A percentile compares a stretch with the other conserved stretches of the same genome.
Evolutionary conservation across 495 filamentous ascomycete genomes (phyloP).

Genomic region (Penicillium bovifimosum): DNA sequence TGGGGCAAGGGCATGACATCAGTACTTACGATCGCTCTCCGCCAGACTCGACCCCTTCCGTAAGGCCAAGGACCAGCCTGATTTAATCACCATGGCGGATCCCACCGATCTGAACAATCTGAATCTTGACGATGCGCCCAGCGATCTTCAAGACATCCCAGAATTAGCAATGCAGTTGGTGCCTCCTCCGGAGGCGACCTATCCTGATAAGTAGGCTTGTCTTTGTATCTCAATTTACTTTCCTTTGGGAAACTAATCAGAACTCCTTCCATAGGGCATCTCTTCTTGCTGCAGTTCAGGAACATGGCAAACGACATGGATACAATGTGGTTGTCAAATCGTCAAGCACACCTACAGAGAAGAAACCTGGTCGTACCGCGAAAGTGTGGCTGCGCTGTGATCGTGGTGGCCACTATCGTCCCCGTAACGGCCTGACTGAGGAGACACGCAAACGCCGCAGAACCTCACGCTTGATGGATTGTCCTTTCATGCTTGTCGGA

Average conservation of each 20-base stretch:
- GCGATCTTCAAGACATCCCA: slow-evolving; percentile 47
- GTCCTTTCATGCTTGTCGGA: slow-evolving; percentile 44
- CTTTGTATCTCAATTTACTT: background rate
- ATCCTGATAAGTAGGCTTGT: slow-evolving; percentile 40
- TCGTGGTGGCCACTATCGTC: slow-evolving; percentile 47
- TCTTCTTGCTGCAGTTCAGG: slow-evolving; percentile 40
- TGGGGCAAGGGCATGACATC: slow-evolving; percentile 16
- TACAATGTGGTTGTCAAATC: slow-evolving; percentile 48
- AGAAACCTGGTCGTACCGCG: slow-evolving; percentile 43
- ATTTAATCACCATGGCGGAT: slow-evolving; percentile 34
- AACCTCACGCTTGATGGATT: slow-evolving; percentile 45
- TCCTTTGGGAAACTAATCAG: background rate
- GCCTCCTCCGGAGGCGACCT: slow-evolving; percentile 41
- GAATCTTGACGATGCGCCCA: slow-evolving; percentile 41
- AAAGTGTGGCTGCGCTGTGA: slow-evolving; percentile 48
- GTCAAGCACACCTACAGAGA: slow-evolving; percentile 43
- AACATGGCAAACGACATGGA: slow-evolving; percentile 41
- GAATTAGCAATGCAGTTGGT: slow-evolving; percentile 42
- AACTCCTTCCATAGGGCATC: slow-evolving; percentile 23
- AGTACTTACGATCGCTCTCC: slow-evolving; percentile 9
- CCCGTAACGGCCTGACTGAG: slow-evolving; percentile 45
- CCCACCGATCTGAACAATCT: slow-evolving; percentile 42
- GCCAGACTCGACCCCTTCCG: slow-evolving; percentile 1
- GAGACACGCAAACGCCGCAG: slow-evolving; percentile 44
- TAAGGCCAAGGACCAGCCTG: slow-evolving; percentile 11